These are phyloP conservation scores for Stemphylium beticola DNA, from an alignment of 2,329 filamentous ascomycete genomes.

Conservation along the genomic window DNA sequence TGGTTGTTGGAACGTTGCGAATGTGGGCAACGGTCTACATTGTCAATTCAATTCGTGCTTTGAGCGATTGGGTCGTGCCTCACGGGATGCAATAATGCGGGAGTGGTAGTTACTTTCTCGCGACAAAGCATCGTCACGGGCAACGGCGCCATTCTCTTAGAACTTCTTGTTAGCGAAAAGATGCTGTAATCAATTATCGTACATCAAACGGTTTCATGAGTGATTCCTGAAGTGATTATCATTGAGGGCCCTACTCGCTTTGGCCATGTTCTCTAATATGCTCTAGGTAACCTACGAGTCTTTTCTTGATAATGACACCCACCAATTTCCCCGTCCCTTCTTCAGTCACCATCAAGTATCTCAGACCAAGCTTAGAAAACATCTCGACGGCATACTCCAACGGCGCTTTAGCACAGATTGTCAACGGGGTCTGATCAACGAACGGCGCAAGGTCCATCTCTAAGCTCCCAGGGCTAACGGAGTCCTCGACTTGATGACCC, in stretches of 20 bases:
- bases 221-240: background rate
- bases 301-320: slow-evolving; percentile 65
- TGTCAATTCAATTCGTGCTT: slow-evolving; percentile 36
- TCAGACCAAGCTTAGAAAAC: slow-evolving; percentile 63
- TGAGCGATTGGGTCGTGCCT: slow-evolving; percentile 29
- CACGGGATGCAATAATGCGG: slow-evolving; percentile 16
- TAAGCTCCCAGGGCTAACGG: slow-evolving; percentile 17
- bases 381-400: slow-evolving; percentile 66
- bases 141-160: slow-evolving; percentile 30
- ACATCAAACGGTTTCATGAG: background rate
- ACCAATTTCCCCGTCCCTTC: slow-evolving; percentile 58
- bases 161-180: slow-evolving; percentile 46
- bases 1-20: slow-evolving; percentile 24
- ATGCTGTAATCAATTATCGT: slow-evolving; percentile 37
- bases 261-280: slow-evolving; percentile 12
- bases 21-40: slow-evolving; percentile 15
- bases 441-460: slow-evolving; percentile 56
- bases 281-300: slow-evolving; percentile 61
- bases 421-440: slow-evolving; percentile 62
- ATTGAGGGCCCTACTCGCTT: background rate
- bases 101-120: slow-evolving; percentile 23
- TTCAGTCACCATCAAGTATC: slow-evolving; percentile 62
- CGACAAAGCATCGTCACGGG: slow-evolving; percentile 18
- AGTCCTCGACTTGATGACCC: slow-evolving; percentile 43
- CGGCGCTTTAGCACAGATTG: slow-evolving; percentile 58